Conservation (phyloP, 2,329 filamentous ascomycete genomes). For the Alternaria gansuensis region DNA sequence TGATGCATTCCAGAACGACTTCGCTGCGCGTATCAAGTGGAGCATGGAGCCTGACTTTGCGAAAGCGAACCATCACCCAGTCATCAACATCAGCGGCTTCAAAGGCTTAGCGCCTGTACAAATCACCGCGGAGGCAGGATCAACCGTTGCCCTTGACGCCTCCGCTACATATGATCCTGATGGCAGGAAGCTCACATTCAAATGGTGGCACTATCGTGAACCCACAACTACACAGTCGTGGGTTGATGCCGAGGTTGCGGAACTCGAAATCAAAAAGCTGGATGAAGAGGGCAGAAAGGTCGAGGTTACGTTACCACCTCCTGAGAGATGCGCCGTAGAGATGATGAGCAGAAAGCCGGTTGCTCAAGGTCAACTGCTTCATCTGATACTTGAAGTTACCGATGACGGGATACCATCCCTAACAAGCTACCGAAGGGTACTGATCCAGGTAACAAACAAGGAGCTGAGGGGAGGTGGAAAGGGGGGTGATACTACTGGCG, state of each 20-base stretch:
- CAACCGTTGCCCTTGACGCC: conserved; percentile 57
- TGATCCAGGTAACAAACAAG: conserved; percentile 50
- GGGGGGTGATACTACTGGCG: neutral
- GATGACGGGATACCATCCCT: conserved; percentile 57
- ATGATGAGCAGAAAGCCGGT: conserved; percentile 49
- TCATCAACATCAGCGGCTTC: conserved; percentile 56
- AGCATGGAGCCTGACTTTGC: conserved; percentile 50
- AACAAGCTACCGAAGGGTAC: conserved; percentile 59
- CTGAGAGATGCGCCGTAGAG: conserved; percentile 55
- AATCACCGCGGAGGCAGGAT: conserved; percentile 55
- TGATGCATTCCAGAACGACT: conserved; percentile 62
- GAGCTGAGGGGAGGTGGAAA: conserved; percentile 37
- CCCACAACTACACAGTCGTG: conserved; percentile 57
- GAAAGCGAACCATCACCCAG: conserved; percentile 59
- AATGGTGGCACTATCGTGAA: conserved; percentile 62
- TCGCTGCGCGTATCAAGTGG: conserved; percentile 61
- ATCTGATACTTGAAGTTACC: conserved; percentile 61
- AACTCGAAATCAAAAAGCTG: conserved; percentile 48
- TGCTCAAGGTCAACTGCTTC: conserved; percentile 57
- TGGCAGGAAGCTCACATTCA: conserved; percentile 55
- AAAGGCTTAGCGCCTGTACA: conserved; percentile 52
- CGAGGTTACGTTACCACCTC: conserved; percentile 54
- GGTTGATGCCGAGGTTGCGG: conserved; percentile 53
- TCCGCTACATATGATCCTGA: conserved; percentile 60
- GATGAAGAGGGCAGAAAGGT: conserved; percentile 44